A percentile compares a stretch with the other conserved stretches of the same genome.
phyloP scores from a whole-genome alignment of 306 rosid genomes.

The Vicia villosa region DNA sequence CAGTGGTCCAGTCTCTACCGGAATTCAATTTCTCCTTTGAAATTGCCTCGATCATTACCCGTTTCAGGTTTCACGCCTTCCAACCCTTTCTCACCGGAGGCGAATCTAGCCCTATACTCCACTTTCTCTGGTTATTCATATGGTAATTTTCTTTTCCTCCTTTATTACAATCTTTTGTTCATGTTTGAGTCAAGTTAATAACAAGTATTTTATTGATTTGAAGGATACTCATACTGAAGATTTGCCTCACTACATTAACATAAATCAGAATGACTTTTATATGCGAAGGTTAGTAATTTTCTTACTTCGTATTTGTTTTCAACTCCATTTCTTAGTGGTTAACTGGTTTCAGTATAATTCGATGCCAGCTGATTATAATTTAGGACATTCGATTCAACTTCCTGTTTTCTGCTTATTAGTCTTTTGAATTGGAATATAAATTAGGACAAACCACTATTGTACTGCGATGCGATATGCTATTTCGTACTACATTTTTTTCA shows the following conservation, averaged over 20 bases:
- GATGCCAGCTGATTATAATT: background rate
- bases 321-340: background rate
- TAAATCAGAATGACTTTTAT: constrained; percentile 71
- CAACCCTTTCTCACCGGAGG: background rate
- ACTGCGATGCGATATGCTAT: too few species aligned
- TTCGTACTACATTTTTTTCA: too few species aligned
- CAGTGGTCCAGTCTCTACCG: background rate
- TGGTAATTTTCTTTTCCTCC: constrained; percentile 33
- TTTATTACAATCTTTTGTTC: background rate
- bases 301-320: background rate
- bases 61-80: constrained; percentile 7
- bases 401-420: background rate
- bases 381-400: constrained; percentile 19
- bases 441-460: too few species aligned
- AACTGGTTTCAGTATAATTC: too few species aligned
- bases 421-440: too few species aligned
- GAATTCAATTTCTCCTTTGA: background rate
- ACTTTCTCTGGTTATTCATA: constrained; percentile 10
- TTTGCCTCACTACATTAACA: constrained; percentile 60
- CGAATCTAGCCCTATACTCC: constrained; percentile 16
- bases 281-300: constrained; percentile 59
- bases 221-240: constrained; percentile 61
- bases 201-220: constrained; percentile 39
- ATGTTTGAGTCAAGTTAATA: constrained; percentile 23
- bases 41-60: background rate